Percentiles rank a stretch among this genome's conserved stretches.
These are phyloP conservation scores for Quercus alba DNA, from an alignment of 306 rosid genomes.

Conservation along the genomic window DNA sequence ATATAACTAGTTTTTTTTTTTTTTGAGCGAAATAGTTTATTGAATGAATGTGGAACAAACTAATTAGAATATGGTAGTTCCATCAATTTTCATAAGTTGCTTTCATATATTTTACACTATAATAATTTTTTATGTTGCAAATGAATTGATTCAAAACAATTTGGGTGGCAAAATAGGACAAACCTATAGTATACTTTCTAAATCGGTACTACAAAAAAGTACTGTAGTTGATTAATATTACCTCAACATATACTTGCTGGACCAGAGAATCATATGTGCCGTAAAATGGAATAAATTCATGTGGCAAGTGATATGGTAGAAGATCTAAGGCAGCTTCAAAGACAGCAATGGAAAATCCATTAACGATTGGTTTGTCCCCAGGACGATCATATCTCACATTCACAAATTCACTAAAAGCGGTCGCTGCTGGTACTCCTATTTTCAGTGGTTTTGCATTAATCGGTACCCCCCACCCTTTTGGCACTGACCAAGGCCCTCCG, in stretches of 20 bases:
- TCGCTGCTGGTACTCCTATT: neutral
- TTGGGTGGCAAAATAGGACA: neutral
- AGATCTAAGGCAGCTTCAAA: neutral
- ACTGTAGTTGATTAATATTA: neutral
- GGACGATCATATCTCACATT: neutral
- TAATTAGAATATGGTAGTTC: no score
- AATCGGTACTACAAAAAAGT: neutral
- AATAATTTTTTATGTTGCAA: neutral
- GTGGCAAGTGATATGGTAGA: slow-evolving; percentile 16
- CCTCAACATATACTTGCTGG: slow-evolving; percentile 1
- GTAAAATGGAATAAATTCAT: neutral
- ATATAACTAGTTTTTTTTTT: no score
- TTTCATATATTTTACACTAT: neutral
- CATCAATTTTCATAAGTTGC: no score
- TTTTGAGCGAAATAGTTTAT: no score
- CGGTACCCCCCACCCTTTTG: slow-evolving; percentile 12
- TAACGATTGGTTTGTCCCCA: neutral
- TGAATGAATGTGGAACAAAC: no score
- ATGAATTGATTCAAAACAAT: neutral
- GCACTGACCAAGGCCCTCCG: neutral
- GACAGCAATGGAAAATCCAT: slow-evolving; percentile 13
- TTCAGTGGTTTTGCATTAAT: neutral
- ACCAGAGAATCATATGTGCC: slow-evolving; percentile 6
- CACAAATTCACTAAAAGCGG: neutral
- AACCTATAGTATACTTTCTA: neutral